Base-by-base conservation (phyloP, 2,329 filamentous ascomycete species). In the Sarocladium strictum region DNA sequence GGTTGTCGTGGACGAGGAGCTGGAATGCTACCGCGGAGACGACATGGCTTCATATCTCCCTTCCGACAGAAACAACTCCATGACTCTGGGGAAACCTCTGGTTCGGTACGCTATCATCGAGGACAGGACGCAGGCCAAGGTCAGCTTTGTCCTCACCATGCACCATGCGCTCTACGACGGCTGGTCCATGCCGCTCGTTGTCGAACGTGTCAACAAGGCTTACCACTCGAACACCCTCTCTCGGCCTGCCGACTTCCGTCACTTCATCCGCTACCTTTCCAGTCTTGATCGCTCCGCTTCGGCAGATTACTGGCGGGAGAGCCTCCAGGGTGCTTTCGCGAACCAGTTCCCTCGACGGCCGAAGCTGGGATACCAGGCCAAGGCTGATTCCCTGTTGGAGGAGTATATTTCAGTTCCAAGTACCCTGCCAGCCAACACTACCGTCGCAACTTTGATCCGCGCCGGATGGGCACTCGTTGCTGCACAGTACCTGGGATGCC, bases 141-240 rank as follows among this genome's bases (percentile, higher is more conserved):
- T 66, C 15, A 67, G 72, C 58, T 78, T 81, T 57, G 73, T 81
- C n/a, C 65, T 78, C 57, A 78, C 76, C 1, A 76, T 80, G 66
- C 79, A 83, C 58, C 79, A 83, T 58, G 76, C 74, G 3, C 62
- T 82, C 0, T 83, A 83, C 56, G 79, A 83, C 53, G 79, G 79
- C 23, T 81, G 79, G 78, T 75, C 73, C 0, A 76, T 80, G 73
- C 74, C 74, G 3, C 61, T 79, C 2, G 63, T 79, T 2, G 69
- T 79, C 19, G 74, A 77, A 24, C 71, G 72, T 37, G 71, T 79
- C 40, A 77, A 78, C 61, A 67, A 67, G 32, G 72, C 72, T 1
- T 78, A 74, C 56, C 64, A 70, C 15, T 65, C 67, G 12, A 58
- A 69, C 7, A 55, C 56, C 0, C 24, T 64, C n/a, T 38, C 56